Base-by-base conservation (phyloP, 352 stramenopile genomes). In the Globisporangium yorkense region DNA sequence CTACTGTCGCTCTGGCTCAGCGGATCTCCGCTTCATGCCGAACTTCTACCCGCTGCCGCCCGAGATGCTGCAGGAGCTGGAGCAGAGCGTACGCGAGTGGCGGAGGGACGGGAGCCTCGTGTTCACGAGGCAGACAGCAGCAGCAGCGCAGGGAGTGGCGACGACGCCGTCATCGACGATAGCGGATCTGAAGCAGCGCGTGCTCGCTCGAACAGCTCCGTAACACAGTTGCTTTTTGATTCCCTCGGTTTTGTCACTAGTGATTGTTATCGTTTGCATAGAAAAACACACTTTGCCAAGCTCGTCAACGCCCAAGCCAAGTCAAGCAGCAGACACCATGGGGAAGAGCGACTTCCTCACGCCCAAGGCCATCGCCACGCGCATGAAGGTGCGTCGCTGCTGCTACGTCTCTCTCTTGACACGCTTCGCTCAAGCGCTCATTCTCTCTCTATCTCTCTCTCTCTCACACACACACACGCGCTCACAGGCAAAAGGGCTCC, bases 401-500 rank as follows among this genome's bases (percentile, higher is more conserved):
- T 45, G 1, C 2, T 50, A 7, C 15, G 8, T 50, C 2, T 51
- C 0, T 45, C 0, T 45, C 7, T 20, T 18, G 9, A 37, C 33
- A 10, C 50, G 16, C 29, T 1, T 40, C 3, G 4, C 16, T 45
- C 41, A 18, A 21, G 41, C 27, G 8, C 21, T 49, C 24, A 40
- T 16, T 35, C 2, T 59, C 12, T 49, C 15, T 55, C 2, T 18
- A 12, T 51, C 16, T 40, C 27, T 41, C 2, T 35, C 35, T 47
- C n/a, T 20, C 16, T 18, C 40, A 6, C 9, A 6, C 44, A n/a
- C n/a, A 10, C 29, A n/a, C n/a, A 24, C 24, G 1, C 24, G 1
- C 24, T 1, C 15, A 29, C 74, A 97, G 81, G 70, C 90, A 43
- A 97, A 97, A 66, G 97, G 97, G 13, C 85, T 99, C 2, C 96